Evolutionary conservation across 306 rosid species (phyloP).

Genomic region (Mimosa bimucronata): DNA sequence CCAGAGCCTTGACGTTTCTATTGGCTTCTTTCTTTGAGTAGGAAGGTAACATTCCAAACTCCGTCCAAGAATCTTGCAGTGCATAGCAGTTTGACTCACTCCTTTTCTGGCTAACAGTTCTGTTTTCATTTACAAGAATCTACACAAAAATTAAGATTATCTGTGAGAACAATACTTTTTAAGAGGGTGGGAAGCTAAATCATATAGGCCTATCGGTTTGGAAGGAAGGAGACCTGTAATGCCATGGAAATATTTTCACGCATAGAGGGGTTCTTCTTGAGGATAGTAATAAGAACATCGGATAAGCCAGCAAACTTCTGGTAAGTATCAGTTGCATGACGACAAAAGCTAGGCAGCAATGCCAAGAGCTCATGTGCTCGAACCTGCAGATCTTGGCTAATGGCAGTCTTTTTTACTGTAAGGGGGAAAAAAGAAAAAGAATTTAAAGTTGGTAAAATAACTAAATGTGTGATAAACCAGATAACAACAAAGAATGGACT

Average conservation of each 20-base stretch:
- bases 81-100: constrained; percentile 36
- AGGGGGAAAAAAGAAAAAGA: background rate
- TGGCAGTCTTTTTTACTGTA: constrained; percentile 56
- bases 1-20: constrained; percentile 72
- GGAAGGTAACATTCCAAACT: constrained; percentile 47
- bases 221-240: constrained; percentile 67
- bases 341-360: constrained; percentile 89
- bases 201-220: constrained; percentile 14
- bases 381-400: constrained; percentile 59
- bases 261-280: constrained; percentile 74
- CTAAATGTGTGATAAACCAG: constrained; percentile 21
- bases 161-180: constrained; percentile 21
- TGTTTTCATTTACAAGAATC: constrained; percentile 87
- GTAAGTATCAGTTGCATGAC: constrained; percentile 69
- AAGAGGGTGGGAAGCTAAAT: background rate
- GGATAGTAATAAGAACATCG: constrained; percentile 59
- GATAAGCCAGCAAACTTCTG: constrained; percentile 54
- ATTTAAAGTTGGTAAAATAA: constrained; percentile 25
- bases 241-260: constrained; percentile 67
- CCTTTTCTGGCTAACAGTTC: constrained; percentile 50
- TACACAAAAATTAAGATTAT: constrained; percentile 38
- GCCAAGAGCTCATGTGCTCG: constrained; percentile 66
- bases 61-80: constrained; percentile 38
- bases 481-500: constrained; percentile 7
- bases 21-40: constrained; percentile 78